Evolutionary conservation across 75 land plant genomes (phyloP).

Genomic region (Azolla pinnata): DNA sequence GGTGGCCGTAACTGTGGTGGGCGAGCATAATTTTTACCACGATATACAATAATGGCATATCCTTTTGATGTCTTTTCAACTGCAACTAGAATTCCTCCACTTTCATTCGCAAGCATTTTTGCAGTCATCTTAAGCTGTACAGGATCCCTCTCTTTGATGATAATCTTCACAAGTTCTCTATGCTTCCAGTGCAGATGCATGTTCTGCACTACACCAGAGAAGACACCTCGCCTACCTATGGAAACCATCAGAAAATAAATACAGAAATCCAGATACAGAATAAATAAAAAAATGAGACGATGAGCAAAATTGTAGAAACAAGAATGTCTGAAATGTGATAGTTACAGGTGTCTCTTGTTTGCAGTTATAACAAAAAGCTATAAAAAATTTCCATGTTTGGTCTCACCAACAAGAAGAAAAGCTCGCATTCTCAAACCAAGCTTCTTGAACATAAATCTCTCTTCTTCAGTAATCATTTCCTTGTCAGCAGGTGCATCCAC

Average conservation of each 20-base stretch:
- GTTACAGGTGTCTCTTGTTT: too few species aligned
- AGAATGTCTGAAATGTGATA: too few species aligned
- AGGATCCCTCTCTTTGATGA: slow-evolving; percentile 56
- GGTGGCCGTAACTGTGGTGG: slow-evolving; percentile 61
- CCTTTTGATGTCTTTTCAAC: slow-evolving; percentile 63
- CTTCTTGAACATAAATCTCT: slow-evolving; percentile 55
- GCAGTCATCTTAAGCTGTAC: slow-evolving; percentile 55
- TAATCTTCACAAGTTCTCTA: slow-evolving; percentile 70
- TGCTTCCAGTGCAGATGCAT: slow-evolving; percentile 93
- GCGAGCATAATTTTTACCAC: slow-evolving; percentile 74
- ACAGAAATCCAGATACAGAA: neutral
- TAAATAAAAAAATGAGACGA: neutral
- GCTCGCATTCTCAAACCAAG: slow-evolving; percentile 74
- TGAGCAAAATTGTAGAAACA: neutral
- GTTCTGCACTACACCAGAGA: slow-evolving; percentile 83
- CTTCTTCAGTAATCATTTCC: slow-evolving; percentile 77
- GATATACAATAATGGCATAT: slow-evolving; percentile 58
- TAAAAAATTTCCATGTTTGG: too few species aligned
- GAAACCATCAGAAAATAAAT: slow-evolving; percentile 9
- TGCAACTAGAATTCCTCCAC: slow-evolving; percentile 70
- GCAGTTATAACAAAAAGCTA: too few species aligned
- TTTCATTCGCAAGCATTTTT: slow-evolving; percentile 62
- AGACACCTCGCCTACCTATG: slow-evolving; percentile 76
- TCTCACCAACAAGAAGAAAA: slow-evolving; percentile 65
- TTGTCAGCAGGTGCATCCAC: slow-evolving; percentile 49